These are phyloP conservation scores for Selaginella tamariscina DNA, from an alignment of 75 land plant genomes.

Conservation along the genomic window DNA sequence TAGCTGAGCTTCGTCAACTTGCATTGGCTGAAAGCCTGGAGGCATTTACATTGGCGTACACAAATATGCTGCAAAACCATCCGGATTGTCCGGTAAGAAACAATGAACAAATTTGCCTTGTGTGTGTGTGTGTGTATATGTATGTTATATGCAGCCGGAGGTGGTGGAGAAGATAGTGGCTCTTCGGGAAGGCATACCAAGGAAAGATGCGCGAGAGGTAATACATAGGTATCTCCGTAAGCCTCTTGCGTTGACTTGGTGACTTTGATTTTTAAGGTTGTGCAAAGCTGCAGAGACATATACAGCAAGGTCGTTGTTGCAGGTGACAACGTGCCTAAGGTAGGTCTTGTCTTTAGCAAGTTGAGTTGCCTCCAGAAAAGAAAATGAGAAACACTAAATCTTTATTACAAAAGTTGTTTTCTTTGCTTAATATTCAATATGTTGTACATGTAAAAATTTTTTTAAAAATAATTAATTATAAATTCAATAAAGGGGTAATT, in stretches of 20 bases:
- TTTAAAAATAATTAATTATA: no score
- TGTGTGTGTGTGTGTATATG: no score
- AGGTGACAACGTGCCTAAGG: constrained; percentile 61
- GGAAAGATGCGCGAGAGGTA: constrained; percentile 96
- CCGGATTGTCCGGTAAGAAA: constrained; percentile 86
- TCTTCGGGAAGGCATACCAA: constrained; percentile 85
- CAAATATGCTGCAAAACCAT: constrained; percentile 77
- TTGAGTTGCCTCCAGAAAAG: constrained; percentile 43
- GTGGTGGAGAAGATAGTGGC: constrained; percentile 89
- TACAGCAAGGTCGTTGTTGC: constrained; percentile 43
- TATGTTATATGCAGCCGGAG: constrained; percentile 57
- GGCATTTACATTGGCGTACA: constrained; percentile 74
- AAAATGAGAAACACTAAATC: no score
- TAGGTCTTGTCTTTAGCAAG: constrained; percentile 76
- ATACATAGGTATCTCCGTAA: background rate
- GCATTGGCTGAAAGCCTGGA: constrained; percentile 96
- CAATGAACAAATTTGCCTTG: background rate
- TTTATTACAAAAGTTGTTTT: no score
- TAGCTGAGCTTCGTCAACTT: constrained; percentile 77
- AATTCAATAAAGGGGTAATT: no score
- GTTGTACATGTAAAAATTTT: no score
- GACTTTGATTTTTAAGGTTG: constrained; percentile 41
- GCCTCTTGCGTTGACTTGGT: background rate
- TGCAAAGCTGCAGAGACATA: constrained; percentile 78
- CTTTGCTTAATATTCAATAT: no score